Conservation (phyloP, 768 basidiomycete genomes). For the Scleroderma bovista region DNA sequence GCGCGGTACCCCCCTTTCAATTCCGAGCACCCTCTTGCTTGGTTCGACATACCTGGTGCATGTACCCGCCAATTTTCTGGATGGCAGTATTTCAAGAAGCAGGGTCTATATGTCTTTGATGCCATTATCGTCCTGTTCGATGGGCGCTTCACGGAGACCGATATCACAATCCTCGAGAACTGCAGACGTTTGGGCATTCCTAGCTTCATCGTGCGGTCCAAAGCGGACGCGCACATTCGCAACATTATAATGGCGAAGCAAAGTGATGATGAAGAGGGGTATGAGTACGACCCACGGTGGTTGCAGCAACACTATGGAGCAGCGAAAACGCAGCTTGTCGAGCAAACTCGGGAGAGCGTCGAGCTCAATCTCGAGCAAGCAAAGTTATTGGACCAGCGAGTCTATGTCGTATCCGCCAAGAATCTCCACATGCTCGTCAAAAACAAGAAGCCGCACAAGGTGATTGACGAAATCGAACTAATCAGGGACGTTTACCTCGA, state of each 20-base stretch:
- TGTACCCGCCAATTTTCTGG: constrained; percentile 27
- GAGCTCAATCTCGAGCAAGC: constrained; percentile 13
- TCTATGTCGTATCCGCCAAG: constrained; percentile 22
- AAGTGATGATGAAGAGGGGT: constrained; percentile 9
- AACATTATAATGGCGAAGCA: constrained; percentile 20
- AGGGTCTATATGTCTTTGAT: constrained; percentile 34
- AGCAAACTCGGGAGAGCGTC: constrained; percentile 16
- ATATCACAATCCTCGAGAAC: constrained; percentile 28
- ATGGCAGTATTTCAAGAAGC: constrained; percentile 33
- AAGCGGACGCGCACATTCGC: constrained; percentile 28
- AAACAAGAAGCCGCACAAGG: constrained; percentile 7
- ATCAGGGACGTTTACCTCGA: constrained; percentile 8
- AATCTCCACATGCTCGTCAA: constrained; percentile 10
- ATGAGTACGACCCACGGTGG: constrained; percentile 9
- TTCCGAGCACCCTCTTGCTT: constrained; percentile 19
- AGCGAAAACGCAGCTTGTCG: constrained; percentile 18
- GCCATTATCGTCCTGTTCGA: constrained; percentile 28
- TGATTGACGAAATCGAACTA: constrained; percentile 11
- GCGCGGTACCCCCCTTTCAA: constrained; percentile 22
- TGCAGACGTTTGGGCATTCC: constrained; percentile 28
- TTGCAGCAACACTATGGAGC: constrained; percentile 5
- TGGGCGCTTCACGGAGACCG: constrained; percentile 30
- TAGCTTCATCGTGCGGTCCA: constrained; percentile 31
- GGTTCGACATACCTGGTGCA: constrained; percentile 35
- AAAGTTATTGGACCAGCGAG: constrained; percentile 16